phyloP scores from a whole-genome alignment of 2,329 filamentous ascomycete genomes.

The Amauroascus verrucosus region DNA sequence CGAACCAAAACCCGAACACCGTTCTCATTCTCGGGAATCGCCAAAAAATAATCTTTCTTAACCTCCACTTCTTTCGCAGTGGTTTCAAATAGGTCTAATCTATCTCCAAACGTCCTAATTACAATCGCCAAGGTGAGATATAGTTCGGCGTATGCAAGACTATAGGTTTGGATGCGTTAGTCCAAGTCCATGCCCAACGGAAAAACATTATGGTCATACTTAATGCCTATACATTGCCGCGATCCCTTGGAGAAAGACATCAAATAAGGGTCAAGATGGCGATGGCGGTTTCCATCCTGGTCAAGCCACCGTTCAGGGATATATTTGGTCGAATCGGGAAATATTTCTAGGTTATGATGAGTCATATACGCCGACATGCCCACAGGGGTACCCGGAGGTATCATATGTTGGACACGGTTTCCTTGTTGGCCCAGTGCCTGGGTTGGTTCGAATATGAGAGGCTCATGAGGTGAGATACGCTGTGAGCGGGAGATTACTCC shows the following conservation, averaged over 20 bases:
- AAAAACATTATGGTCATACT: slow-evolving; percentile 14
- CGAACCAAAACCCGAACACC: slow-evolving; percentile 8
- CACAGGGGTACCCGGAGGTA: slow-evolving; percentile 18
- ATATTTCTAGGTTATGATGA: slow-evolving; percentile 19
- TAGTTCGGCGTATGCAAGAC: slow-evolving; percentile 17
- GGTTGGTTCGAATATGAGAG: slow-evolving; percentile 5
- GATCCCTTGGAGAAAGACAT: slow-evolving; percentile 21
- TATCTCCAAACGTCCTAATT: slow-evolving; percentile 12
- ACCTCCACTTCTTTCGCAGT: slow-evolving; percentile 18
- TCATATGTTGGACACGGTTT: slow-evolving; percentile 9
- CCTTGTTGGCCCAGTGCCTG: not conserved
- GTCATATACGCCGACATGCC: slow-evolving; percentile 19
- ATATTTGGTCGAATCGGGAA: slow-evolving; percentile 19
- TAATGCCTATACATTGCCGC: slow-evolving; percentile 19
- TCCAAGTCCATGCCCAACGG: not conserved
- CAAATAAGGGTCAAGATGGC: slow-evolving; percentile 17
- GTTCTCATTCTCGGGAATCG: slow-evolving; percentile 6
- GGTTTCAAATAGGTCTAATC: slow-evolving; percentile 13
- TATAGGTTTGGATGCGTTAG: not conserved
- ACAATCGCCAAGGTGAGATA: slow-evolving; percentile 13
- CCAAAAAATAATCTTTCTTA: slow-evolving; percentile 15
- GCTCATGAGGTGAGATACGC: slow-evolving; percentile 10
- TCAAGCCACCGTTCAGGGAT: slow-evolving; percentile 21
- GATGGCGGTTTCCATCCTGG: slow-evolving; percentile 12
- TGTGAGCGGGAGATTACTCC: slow-evolving; percentile 7